Conservation (phyloP, 495 filamentous ascomycete genomes). For the Lophium mytilinum region DNA sequence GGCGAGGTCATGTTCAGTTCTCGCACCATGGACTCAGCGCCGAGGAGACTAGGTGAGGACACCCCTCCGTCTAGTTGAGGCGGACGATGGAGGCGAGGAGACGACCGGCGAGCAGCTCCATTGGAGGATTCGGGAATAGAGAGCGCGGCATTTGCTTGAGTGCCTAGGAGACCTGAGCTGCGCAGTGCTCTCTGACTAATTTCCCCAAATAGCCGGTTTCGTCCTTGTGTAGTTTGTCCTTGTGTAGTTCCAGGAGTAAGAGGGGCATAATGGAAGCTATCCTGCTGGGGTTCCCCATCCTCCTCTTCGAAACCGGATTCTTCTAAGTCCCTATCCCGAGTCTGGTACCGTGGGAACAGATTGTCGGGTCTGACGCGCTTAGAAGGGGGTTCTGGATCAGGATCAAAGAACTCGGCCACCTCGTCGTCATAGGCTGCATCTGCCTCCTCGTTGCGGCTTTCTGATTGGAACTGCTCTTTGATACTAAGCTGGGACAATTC, state of each 20-base stretch:
- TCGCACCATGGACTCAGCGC: slow-evolving; percentile 59
- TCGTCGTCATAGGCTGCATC: slow-evolving; percentile 28
- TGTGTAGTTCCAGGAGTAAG: too few species aligned
- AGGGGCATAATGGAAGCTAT: too few species aligned
- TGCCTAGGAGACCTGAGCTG: slow-evolving; percentile 49
- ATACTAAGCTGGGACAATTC: slow-evolving; percentile 64
- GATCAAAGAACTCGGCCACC: slow-evolving; percentile 14
- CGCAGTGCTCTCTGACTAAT: slow-evolving; percentile 61
- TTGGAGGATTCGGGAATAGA: background rate
- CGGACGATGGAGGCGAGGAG: background rate
- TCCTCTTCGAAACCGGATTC: slow-evolving; percentile 29
- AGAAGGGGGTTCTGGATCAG: slow-evolving; percentile 25
- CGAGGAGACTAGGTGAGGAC: slow-evolving; percentile 48
- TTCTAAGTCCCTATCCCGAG: slow-evolving; percentile 21
- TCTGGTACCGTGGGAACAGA: slow-evolving; percentile 24
- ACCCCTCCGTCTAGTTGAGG: slow-evolving; percentile 6
- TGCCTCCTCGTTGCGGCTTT: slow-evolving; percentile 31
- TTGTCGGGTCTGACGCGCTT: slow-evolving; percentile 31
- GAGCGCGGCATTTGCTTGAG: slow-evolving; percentile 26
- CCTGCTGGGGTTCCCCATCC: slow-evolving; percentile 10
- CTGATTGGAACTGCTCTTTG: slow-evolving; percentile 32
- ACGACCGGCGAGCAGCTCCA: background rate
- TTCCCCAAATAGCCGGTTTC: slow-evolving; percentile 66
- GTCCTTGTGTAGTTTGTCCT: too few species aligned
- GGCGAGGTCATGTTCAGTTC: slow-evolving; percentile 60